phyloP scores from a whole-genome alignment of 345 rosid species.

The Carallia brachiata region DNA sequence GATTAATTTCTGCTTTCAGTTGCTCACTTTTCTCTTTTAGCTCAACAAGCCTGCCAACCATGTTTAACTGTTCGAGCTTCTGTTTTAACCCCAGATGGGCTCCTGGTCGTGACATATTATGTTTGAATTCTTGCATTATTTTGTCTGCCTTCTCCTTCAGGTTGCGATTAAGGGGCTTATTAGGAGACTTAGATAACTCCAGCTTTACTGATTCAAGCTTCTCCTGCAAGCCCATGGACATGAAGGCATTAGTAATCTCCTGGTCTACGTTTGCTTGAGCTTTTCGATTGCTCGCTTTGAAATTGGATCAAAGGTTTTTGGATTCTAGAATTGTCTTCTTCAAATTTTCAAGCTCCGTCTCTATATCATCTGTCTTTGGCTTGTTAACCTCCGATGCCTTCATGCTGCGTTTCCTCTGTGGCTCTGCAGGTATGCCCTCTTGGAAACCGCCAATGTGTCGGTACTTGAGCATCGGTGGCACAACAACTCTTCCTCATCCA shows the following conservation, averaged over 20 bases:
- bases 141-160: slow-evolving; percentile 22
- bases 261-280: slow-evolving; percentile 28
- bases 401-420: slow-evolving; percentile 26
- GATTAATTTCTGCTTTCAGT: slow-evolving; percentile 31
- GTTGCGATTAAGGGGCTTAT: slow-evolving; percentile 17
- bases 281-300: slow-evolving; percentile 25
- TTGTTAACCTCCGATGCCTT: slow-evolving; percentile 31
- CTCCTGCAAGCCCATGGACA: slow-evolving; percentile 38
- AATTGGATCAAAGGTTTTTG: slow-evolving; percentile 17
- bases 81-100: slow-evolving; percentile 41
- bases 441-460: slow-evolving; percentile 35
- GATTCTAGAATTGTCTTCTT: slow-evolving; percentile 23
- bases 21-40: slow-evolving; percentile 35
- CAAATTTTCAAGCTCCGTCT: slow-evolving; percentile 23
- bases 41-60: slow-evolving; percentile 15
- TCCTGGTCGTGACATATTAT: slow-evolving; percentile 37
- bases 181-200: slow-evolving; percentile 30
- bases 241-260: slow-evolving; percentile 32
- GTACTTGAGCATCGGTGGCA: slow-evolving; percentile 27
- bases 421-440: slow-evolving; percentile 24
- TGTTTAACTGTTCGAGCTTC: slow-evolving; percentile 33
- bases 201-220: slow-evolving; percentile 30
- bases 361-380: slow-evolving; percentile 25
- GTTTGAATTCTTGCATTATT: slow-evolving; percentile 29
- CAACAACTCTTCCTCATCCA: slow-evolving; percentile 28